Evolutionary conservation across 495 filamentous ascomycete species (phyloP), one percentile per base, ranked within the genome.

Genomic region (Aspergillus affinis): DNA sequence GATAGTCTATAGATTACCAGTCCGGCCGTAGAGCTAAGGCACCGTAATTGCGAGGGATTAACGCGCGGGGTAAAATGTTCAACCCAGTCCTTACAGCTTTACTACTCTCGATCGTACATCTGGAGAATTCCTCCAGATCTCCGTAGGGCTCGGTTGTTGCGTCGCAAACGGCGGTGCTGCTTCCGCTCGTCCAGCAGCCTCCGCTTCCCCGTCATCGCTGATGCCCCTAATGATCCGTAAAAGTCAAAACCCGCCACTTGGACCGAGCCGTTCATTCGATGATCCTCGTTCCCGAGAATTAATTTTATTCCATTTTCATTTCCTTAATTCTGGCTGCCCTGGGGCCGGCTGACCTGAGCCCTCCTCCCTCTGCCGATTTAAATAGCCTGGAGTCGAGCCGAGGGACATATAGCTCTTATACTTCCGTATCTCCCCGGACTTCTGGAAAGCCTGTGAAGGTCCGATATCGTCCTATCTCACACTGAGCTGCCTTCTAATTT

Each of bases 151-250:
- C 50, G 50, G 50, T 23, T 52, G 50, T 41, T 8, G 36, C 6
- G 15, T 51, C 49, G 49, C 20, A 19, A 32, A 52, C 58, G 30
- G 51, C 65, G 29, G 62, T 63, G 51, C 57, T 48, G 55, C 69
- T 74, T 78, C 76, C 76, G 76, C 69, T 78, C 74, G 76, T 75
- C 76, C 76, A 78, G 62, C 67, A 65, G 50, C 68, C 70, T 76
- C 74, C 76, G 72, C 73, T 73, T 68, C 74, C 70, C 74, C 75
- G 75, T 75, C 69, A 68, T 51, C 67, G 61, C 54, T 20, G 29
- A 26, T 26, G 23, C 29, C 29, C 29, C 29, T n/a, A n/a, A 32
- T 4, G 29, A 10, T 26, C 29, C 29, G 29, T 32, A 49, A 49
- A 19, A 19, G 23, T 53, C 61, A 60, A 71, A 61, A 62, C 48